A percentile compares a stretch with the other conserved stretches of the same genome.
These are phyloP conservation scores for Tolypocladium ophioglossoides DNA, from an alignment of 2,329 filamentous ascomycete genomes.

Conservation along the genomic window DNA sequence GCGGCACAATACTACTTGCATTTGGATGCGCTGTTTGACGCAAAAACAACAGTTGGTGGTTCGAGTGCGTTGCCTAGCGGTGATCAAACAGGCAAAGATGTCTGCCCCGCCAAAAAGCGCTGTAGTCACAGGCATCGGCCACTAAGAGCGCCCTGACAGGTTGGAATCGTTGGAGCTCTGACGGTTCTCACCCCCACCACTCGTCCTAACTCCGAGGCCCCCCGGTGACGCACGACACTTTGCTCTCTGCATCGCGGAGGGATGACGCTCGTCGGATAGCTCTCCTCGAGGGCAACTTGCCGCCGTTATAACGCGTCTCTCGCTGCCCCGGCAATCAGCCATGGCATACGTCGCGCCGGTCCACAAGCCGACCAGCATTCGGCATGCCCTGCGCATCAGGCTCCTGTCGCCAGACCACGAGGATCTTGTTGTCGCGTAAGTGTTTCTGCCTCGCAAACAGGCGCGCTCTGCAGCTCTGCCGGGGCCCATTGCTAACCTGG, in stretches of 20 bases:
- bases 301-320: background rate
- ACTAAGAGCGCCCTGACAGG: background rate
- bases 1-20: too few relatives aligned
- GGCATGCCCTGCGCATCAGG: slow-evolving; percentile 73
- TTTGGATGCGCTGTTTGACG: too few relatives aligned
- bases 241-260: background rate
- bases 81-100: too few relatives aligned
- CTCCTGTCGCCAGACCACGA: slow-evolving; percentile 67
- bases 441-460: background rate
- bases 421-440: slow-evolving; percentile 81
- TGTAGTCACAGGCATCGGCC: background rate
- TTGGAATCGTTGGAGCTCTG: background rate
- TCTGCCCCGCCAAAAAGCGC: background rate
- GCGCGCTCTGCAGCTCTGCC: background rate
- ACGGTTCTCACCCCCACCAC: background rate
- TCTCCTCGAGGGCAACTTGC: slow-evolving; percentile 11
- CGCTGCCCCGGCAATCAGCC: slow-evolving; percentile 3
- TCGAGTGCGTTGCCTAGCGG: too few relatives aligned
- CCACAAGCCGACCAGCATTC: slow-evolving; percentile 81
- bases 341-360: slow-evolving; percentile 97
- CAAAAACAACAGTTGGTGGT: too few relatives aligned
- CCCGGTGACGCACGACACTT: background rate
- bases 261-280: slow-evolving; percentile 16
- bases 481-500: background rate
- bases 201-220: background rate